phyloP scores from a whole-genome alignment of 768 basidiomycete species.

The Udeniomyces megalosporus region DNA sequence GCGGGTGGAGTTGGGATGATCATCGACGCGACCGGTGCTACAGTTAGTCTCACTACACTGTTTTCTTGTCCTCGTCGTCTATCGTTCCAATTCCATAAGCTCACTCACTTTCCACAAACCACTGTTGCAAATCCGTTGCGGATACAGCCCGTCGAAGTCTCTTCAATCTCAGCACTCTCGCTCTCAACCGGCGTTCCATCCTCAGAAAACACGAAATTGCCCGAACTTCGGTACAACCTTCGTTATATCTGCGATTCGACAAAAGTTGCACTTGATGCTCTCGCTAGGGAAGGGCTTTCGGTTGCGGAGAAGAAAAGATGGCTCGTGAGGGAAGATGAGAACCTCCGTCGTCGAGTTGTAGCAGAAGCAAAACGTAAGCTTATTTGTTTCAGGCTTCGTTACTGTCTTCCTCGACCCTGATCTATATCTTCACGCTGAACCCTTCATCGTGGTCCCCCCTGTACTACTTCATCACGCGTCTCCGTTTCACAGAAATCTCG shows the following conservation, averaged over 20 bases:
- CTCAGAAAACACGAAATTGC: constrained; percentile 70
- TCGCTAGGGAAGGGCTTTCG: constrained; percentile 75
- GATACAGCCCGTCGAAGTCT: constrained; percentile 82
- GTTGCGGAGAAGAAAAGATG: constrained; percentile 65
- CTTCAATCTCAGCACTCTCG: constrained; percentile 59
- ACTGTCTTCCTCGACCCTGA: too few relatives aligned
- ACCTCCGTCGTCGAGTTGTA: constrained; percentile 50
- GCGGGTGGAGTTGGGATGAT: constrained; percentile 64
- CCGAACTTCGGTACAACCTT: constrained; percentile 93
- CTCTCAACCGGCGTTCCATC: constrained; percentile 61
- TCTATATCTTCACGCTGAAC: too few relatives aligned
- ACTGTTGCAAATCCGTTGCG: too few relatives aligned
- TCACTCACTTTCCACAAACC: too few relatives aligned
- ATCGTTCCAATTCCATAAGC: too few relatives aligned
- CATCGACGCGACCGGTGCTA: constrained; percentile 85
- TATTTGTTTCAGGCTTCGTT: too few relatives aligned
- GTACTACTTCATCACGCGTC: neutral
- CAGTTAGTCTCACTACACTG: constrained; percentile 39
- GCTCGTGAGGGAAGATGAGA: constrained; percentile 50
- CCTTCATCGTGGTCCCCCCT: too few relatives aligned
- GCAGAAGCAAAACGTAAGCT: constrained; percentile 56
- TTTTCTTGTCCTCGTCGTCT: neutral
- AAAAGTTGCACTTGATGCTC: constrained; percentile 66
- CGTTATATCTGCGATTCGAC: constrained; percentile 69
- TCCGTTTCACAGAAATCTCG: constrained; percentile 43